phyloP scores from a whole-genome alignment of 2,329 filamentous ascomycete genomes.

The Beauveria caledonica region DNA sequence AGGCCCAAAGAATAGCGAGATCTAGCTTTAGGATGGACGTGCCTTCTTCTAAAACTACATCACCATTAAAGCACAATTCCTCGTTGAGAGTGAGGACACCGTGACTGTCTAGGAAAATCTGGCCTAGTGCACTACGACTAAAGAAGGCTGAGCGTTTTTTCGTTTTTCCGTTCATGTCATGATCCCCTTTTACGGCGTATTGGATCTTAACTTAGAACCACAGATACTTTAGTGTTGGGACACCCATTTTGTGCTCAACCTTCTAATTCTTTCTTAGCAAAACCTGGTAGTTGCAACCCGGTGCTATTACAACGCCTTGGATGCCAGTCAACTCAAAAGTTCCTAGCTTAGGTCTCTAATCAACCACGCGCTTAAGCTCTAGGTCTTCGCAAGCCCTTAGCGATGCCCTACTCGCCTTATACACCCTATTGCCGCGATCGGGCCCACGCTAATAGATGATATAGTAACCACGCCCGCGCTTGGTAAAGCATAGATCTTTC shows the following conservation, averaged over 20 bases:
- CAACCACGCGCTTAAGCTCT: neutral
- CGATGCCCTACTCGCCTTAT: neutral
- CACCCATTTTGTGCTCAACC: neutral
- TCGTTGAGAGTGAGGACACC: neutral
- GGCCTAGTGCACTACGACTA: neutral
- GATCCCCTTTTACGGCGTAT: neutral
- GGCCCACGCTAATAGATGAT: neutral
- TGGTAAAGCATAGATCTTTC: neutral
- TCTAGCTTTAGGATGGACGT: neutral
- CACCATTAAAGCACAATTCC: neutral
- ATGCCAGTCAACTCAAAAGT: neutral
- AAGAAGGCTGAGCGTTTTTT: neutral
- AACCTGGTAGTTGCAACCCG: neutral
- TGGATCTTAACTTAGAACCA: neutral
- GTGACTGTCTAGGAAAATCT: neutral
- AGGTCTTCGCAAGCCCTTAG: neutral
- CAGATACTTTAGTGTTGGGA: neutral
- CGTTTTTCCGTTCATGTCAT: neutral
- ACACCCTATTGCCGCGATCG: neutral
- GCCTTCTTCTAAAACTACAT: neutral
- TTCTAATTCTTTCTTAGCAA: neutral
- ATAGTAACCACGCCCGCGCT: neutral
- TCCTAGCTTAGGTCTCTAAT: neutral
- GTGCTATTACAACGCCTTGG: neutral
- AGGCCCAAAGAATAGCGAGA: neutral